Evolutionary conservation across 176 grass and related monocot genomes (phyloP).

Genomic region (Rhynchospora tenuis): DNA sequence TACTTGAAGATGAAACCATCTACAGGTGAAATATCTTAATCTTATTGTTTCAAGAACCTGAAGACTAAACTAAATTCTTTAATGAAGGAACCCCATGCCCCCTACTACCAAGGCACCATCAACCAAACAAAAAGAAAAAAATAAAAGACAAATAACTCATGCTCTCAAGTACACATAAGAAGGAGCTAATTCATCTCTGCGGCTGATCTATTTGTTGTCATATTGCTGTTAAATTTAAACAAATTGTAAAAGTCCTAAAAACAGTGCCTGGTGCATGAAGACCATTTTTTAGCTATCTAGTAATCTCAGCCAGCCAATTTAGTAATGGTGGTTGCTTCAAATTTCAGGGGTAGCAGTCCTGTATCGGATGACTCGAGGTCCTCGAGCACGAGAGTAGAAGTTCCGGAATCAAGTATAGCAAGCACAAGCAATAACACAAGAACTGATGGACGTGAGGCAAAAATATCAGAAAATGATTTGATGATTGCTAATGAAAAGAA

Average conservation of each 20-base stretch:
- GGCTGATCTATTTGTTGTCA: neutral
- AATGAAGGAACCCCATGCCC: neutral
- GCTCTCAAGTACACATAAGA: neutral
- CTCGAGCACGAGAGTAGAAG: slow-evolving; percentile 21
- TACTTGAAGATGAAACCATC: slow-evolving; percentile 36
- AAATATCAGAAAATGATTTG: slow-evolving; percentile 49
- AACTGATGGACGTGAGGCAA: slow-evolving; percentile 26
- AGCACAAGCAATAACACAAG: slow-evolving; percentile 38
- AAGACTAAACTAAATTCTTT: slow-evolving; percentile 13
- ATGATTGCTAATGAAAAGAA: slow-evolving; percentile 57
- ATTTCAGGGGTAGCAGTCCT: slow-evolving; percentile 8
- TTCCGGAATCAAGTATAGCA: slow-evolving; percentile 38
- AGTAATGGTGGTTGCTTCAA: neutral
- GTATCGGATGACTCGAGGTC: slow-evolving; percentile 24
- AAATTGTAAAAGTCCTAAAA: no score
- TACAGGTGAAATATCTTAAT: slow-evolving; percentile 41
- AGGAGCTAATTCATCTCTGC: neutral
- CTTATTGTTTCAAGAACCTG: neutral
- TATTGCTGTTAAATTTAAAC: neutral
- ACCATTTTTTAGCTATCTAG: no score
- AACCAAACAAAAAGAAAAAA: neutral
- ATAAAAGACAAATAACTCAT: neutral
- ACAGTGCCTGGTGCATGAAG: no score
- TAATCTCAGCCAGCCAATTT: neutral
- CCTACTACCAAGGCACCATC: neutral